Evolutionary conservation across 768 basidiomycete species (phyloP), one percentile per base, ranked within the genome.

Genomic region (Exsudoporus frostii): DNA sequence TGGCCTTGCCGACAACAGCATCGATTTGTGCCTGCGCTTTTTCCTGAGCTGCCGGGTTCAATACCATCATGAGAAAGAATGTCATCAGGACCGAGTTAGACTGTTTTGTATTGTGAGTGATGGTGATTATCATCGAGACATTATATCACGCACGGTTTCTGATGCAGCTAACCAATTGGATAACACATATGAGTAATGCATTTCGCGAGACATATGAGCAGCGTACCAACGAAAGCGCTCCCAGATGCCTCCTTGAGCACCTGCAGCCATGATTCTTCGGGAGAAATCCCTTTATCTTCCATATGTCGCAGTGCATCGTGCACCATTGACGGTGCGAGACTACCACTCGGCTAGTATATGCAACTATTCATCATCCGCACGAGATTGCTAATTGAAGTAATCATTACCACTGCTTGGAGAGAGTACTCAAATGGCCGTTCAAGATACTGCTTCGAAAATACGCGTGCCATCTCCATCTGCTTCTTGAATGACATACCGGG

Each of bases 21-120:
- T 61, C 48, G 0, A 60, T 56, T 9, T 61, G 27, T 14, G 27
- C 36, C 10, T 57, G 59, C 0, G 39, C 46, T 13, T 38, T 53
- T 24, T 37, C 46, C 45, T 61, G 59, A 0, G 2, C 50, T 13
- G 14, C 45, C 1, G 32, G 54, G 20, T 56, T 30, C 36, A 60
- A 4, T 7, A 50, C n/a, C 51, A 61, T 57, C 51, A 61, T 40
- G 0, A 57, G 25, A 19, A 61, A 53, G 15, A 61, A 61, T 0
- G 30, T 17, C 53, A 55, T 53, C 19, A 61, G 7, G 4, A 17
- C 13, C 2, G 46, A 3, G 9, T 34, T 5, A 0, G 53, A 55
- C 53, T 60, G 5, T 42, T 33, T 30, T 1, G 36, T 15, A n/a
- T 2, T 2, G 2, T 36, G 5, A n/a, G 6, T 30, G n/a, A 27